Base-by-base conservation (phyloP, 2,329 filamentous ascomycete species). In the Exutisphaerella laricina region DNA sequence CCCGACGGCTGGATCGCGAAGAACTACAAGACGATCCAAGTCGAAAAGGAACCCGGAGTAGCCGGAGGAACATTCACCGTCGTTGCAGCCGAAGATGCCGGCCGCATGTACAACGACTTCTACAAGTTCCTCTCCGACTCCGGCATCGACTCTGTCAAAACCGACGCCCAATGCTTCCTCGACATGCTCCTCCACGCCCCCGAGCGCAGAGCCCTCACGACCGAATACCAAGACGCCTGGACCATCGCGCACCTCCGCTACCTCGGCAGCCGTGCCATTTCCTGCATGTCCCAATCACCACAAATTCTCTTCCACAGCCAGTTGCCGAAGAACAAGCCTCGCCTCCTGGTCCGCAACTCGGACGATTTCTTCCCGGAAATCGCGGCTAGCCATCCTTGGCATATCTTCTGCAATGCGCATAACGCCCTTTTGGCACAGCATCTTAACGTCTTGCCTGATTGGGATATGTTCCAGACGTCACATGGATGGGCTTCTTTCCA, bases 251-350 rank as follows among this genome's bases (percentile, higher is more conserved):
- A 82, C 6, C 74, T 94, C 6, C 82, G 82, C 8, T 77, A 94
- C 60, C 92, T 98, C 59, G 78, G 79, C 55, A 79, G 76, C 36
- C 84, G 81, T 54, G 79, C 82, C 4, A 94, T 96, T 38, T 90
- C 86, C 3, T 97, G 92, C 79, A 97, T 97, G 89, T 92, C 88
- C 0, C 85, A 92, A 63, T 77, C 83, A 2, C 92, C 92, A 0
- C 84, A 89, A 44, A 82, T 90, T 13, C 72, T 97, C 7, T 96
- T 95, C 66, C 80, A 88, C 60, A 84, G 83, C 1, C 86, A 94
- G 55, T 70, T 95, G 17, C 85, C 85, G 1, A 78, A 73, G n/a
- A 86, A 84, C 60, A 80, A 80, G 37, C 85, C 86, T 0, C 72
- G 79, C 0, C 73, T 94, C 17, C 71, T 89, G 0, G 77, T 88